Conservation (phyloP, 202 grass and related monocot species). For the Saccharum hybrid region DNA sequence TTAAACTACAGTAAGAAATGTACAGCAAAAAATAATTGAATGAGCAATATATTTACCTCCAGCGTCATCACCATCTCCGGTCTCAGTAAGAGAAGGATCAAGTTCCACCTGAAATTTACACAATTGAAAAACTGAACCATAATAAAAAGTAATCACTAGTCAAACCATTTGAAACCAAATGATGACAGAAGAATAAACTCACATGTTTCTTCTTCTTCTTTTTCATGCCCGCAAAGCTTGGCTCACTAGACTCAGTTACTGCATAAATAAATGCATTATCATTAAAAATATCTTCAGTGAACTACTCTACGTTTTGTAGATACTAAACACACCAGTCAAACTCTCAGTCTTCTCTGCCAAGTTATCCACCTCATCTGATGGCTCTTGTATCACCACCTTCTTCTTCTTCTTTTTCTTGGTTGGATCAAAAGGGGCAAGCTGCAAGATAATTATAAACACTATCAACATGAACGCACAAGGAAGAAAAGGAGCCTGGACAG, state of each 20-base stretch:
- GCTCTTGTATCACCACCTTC: constrained; percentile 88
- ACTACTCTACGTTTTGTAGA: not conserved
- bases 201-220: constrained; percentile 96
- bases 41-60: constrained; percentile 48
- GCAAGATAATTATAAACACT: constrained; percentile 13
- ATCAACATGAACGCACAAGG: not conserved
- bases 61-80: constrained; percentile 51
- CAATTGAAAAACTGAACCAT: constrained; percentile 29
- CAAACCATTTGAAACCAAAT: constrained; percentile 24
- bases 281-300: not conserved
- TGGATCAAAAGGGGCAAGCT: constrained; percentile 90
- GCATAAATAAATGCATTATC: constrained; percentile 29
- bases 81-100: constrained; percentile 61
- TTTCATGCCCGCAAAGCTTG: constrained; percentile 65
- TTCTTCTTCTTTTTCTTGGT: constrained; percentile 99
- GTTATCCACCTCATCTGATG: constrained; percentile 76
- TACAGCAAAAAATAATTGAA: constrained; percentile 1
- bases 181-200: constrained; percentile 27
- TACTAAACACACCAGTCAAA: constrained; percentile 54
- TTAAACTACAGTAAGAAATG: constrained; percentile 36
- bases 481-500: not conserved
- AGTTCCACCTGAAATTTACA: constrained; percentile 57
- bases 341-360: constrained; percentile 73
- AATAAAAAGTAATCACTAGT: constrained; percentile 2
- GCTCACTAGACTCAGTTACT: constrained; percentile 58